Conservation (phyloP, 768 basidiomycete species). For the Russula sp. region DNA sequence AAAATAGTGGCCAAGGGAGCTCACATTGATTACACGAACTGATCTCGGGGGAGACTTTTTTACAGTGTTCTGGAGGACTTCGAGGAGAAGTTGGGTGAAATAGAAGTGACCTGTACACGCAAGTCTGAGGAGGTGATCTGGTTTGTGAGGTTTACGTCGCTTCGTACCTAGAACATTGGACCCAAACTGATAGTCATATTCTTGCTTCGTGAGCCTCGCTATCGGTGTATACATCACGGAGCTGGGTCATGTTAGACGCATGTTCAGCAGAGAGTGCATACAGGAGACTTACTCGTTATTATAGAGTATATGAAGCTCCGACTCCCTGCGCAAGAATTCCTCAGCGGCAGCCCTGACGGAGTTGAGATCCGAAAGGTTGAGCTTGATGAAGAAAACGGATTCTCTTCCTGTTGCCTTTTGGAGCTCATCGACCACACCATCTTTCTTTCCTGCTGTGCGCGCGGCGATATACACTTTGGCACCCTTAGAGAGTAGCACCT, state of each 20-base stretch:
- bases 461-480: constrained; percentile 21
- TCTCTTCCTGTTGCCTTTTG: constrained; percentile 10
- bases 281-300: background rate
- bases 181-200: constrained; percentile 22
- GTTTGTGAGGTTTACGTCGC: background rate
- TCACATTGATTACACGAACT: constrained; percentile 26
- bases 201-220: constrained; percentile 15
- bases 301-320: background rate
- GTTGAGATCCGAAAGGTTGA: background rate
- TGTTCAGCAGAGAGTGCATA: background rate
- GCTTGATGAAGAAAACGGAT: background rate
- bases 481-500: constrained; percentile 14
- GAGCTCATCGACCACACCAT: constrained; percentile 2
- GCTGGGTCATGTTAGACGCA: constrained; percentile 5
- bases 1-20: constrained; percentile 23
- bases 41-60: constrained; percentile 23
- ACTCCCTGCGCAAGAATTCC: constrained; percentile 7
- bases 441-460: background rate
- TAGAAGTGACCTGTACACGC: background rate
- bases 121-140: background rate
- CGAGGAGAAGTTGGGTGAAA: background rate
- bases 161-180: constrained; percentile 21
- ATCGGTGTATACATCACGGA: background rate
- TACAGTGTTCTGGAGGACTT: constrained; percentile 22
- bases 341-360: background rate